Percentiles rank a stretch among this genome's conserved stretches.
Evolutionary conservation across 2,329 filamentous ascomycete species (phyloP).

Genomic region (Sporothrix inflata): DNA sequence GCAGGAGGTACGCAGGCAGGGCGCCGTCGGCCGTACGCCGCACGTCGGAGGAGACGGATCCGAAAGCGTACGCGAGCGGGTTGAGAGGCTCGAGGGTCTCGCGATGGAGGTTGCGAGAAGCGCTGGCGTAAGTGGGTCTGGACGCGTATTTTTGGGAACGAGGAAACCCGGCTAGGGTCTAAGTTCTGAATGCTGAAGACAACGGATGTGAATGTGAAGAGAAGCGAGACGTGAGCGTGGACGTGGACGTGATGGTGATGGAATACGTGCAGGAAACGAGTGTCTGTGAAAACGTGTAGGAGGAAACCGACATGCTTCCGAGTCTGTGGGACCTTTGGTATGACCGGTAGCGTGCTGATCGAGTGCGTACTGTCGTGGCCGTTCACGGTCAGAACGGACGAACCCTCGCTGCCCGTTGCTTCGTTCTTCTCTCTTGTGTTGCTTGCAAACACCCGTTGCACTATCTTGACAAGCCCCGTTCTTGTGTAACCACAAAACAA

Average conservation of each 20-base stretch:
- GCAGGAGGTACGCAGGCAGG: neutral
- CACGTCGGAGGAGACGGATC: neutral
- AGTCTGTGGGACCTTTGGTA: slow-evolving; percentile 2
- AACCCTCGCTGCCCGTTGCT: neutral
- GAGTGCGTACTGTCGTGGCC: slow-evolving; percentile 9
- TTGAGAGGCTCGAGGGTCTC: neutral
- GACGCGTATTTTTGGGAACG: slow-evolving; percentile 17
- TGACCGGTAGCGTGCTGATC: neutral
- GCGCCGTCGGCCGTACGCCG: slow-evolving; percentile 17
- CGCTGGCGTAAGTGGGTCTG: neutral
- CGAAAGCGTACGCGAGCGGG: neutral
- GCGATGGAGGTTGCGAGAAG: neutral
- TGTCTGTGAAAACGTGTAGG: neutral
- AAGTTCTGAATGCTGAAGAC: neutral
- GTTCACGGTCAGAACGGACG: neutral
- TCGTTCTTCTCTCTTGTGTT: neutral
- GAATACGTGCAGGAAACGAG: neutral
- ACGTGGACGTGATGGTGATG: neutral
- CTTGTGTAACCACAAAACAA: neutral
- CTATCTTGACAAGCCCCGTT: neutral
- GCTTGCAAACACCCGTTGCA: neutral
- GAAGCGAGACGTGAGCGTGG: neutral
- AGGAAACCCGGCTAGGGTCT: too few species aligned
- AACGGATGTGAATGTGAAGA: neutral
- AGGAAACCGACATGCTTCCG: slow-evolving; percentile 5